phyloP scores from a whole-genome alignment of 2,329 filamentous ascomycete species.

The Furcasterigmium sp. region DNA sequence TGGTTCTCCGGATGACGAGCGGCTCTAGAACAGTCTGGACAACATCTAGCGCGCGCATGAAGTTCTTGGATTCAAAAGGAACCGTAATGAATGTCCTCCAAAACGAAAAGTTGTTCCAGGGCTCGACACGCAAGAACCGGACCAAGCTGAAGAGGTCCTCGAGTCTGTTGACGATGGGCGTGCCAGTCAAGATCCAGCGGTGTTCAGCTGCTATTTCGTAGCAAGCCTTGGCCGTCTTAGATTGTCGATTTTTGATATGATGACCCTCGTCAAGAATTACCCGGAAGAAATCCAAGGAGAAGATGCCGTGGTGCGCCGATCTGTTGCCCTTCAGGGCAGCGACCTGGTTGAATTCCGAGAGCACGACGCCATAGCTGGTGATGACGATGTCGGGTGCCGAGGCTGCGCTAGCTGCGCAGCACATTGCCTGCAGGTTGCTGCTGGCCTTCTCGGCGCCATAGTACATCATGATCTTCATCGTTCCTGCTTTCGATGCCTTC shows the following conservation, averaged over 20 bases:
- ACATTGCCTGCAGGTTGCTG: slow-evolving; percentile 71
- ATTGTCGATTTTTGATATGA: slow-evolving; percentile 82
- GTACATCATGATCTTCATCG: slow-evolving; percentile 81
- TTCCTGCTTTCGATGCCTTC: slow-evolving; percentile 80
- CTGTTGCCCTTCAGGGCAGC: slow-evolving; percentile 60
- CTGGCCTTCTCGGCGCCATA: slow-evolving; percentile 82
- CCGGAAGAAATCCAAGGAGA: slow-evolving; percentile 90
- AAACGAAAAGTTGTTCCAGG: slow-evolving; percentile 98
- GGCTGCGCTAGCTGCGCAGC: slow-evolving; percentile 65
- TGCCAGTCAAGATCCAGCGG: slow-evolving; percentile 91
- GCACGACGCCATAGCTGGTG: slow-evolving; percentile 86
- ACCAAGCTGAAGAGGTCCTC: slow-evolving; percentile 94
- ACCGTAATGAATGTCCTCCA: slow-evolving; percentile 99
- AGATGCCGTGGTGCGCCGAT: slow-evolving; percentile 66
- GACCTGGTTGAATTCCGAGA: slow-evolving; percentile 83
- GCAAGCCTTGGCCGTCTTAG: slow-evolving; percentile 92
- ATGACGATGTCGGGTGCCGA: slow-evolving; percentile 86
- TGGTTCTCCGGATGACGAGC: slow-evolving; percentile 89
- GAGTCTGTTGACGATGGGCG: slow-evolving; percentile 91
- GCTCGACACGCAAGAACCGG: slow-evolving; percentile 87
- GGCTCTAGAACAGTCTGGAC: slow-evolving; percentile 96
- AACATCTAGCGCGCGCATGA: slow-evolving; percentile 87
- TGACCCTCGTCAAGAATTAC: slow-evolving; percentile 95
- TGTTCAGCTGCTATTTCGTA: slow-evolving; percentile 83
- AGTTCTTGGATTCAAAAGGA: slow-evolving; percentile 93